Evolutionary conservation across 1,284 basidiomycete species (phyloP), one percentile per base, ranked within the genome.

Genomic region (Psilocybe mexicana): DNA sequence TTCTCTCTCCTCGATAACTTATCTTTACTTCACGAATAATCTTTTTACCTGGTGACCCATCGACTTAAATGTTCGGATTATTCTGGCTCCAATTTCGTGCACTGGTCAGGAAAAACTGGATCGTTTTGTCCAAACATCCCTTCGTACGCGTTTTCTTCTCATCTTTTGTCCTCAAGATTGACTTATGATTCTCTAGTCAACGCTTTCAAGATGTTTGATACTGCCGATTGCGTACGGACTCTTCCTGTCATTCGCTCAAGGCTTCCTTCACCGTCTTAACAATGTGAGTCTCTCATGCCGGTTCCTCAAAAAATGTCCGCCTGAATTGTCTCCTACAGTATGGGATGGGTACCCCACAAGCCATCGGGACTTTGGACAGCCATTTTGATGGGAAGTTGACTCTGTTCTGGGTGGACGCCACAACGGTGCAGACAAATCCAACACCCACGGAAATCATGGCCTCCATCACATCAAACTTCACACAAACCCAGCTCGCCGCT

Each of bases 81-180:
- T 86, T 88, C 67, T 81, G 81, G 75, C 76, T 82, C 26, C 89
- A 92, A 72, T 82, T 87, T 60, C 70, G 70, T 8, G 85, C 83
- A 3, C 71, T 92, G 42, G 80, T 84, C 55, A 80, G 83, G 78
- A 92, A 92, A 79, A 91, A 92, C 64, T 89, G 85, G 86, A 88
- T 87, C 52, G 79, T 88, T 14, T 70, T 87, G 30, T 80, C 79
- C 23, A 86, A 83, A 68, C 85, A 86, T 69, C 79, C 84, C 55
- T 73, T 84, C 65, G 87, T 89, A 66, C 70, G 86, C 78, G 14
- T 43, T 33, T 43, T 33, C 23, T 12, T 33, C 49, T n/a, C 47
- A 50, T 54, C 45, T 42, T 8, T 1, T 23, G 30, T 8, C 26
- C 26, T 18, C 50, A 11, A 61, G 61, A 51, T 61, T 43, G 56